Evolutionary conservation across 441 rosid species (phyloP).

Genomic region (Hura crepitans): DNA sequence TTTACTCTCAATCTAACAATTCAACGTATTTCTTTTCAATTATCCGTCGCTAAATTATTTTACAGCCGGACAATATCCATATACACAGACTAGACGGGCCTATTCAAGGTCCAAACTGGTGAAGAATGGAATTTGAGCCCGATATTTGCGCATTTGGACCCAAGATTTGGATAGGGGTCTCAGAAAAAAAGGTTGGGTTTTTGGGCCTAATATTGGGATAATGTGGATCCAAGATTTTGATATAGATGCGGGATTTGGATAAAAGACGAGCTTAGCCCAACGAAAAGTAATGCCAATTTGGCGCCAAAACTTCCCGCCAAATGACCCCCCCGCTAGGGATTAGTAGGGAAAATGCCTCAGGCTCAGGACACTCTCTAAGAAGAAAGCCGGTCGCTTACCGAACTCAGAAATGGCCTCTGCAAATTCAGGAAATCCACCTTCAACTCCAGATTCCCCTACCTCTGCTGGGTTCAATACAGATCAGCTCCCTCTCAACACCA

Average conservation of each 20-base stretch:
- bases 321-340: not conserved
- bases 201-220: too few species aligned
- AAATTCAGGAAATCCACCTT: constrained; percentile 44
- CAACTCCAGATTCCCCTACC: constrained; percentile 72
- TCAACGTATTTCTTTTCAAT: too few species aligned
- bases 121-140: too few species aligned
- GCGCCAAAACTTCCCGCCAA: constrained; percentile 42
- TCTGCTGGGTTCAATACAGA: constrained; percentile 91
- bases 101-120: too few species aligned
- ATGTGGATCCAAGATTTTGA: not conserved
- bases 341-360: not conserved
- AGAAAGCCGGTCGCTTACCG: not conserved
- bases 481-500: constrained; percentile 64
- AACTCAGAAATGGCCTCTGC: constrained; percentile 41
- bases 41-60: too few species aligned
- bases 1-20: too few species aligned
- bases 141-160: too few species aligned
- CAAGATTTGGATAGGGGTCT: too few species aligned
- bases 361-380: not conserved
- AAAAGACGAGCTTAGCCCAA: not conserved
- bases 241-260: too few species aligned
- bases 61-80: too few species aligned
- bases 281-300: not conserved
- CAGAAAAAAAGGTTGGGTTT: too few species aligned
- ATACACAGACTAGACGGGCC: not conserved